These are phyloP conservation scores for Galerina sulciceps DNA, from an alignment of 768 basidiomycete genomes.

Conservation along the genomic window DNA sequence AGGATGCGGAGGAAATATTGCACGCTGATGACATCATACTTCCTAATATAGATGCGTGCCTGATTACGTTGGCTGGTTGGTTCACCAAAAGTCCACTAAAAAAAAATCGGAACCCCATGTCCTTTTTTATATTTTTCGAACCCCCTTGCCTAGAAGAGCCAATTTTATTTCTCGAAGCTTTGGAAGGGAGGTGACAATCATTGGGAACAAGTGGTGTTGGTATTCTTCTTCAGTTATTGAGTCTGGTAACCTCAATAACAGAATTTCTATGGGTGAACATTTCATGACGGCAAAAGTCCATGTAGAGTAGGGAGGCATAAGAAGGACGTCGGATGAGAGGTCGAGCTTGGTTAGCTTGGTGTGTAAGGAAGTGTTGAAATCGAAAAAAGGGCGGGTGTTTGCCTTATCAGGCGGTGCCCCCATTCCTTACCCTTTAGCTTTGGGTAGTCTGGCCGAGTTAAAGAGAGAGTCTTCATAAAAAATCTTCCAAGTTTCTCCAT, in stretches of 20 bases:
- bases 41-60: too few species aligned
- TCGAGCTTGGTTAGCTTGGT: conserved; percentile 8
- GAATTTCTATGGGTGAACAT: conserved; percentile 6
- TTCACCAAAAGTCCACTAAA: too few species aligned
- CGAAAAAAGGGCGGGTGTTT: not conserved
- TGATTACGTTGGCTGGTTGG: too few species aligned
- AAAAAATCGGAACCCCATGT: too few species aligned
- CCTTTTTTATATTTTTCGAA: too few species aligned
- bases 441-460: not conserved
- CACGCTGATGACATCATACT: too few species aligned
- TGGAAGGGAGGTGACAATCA: conserved; percentile 7
- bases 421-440: conserved; percentile 7
- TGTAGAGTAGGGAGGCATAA: conserved; percentile 13
- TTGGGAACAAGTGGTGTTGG: conserved; percentile 10
- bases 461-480: not conserved
- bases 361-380: not conserved
- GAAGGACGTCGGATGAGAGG: conserved; percentile 11
- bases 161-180: conserved; percentile 4
- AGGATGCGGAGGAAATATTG: too few species aligned
- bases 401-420: conserved; percentile 2
- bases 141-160: not conserved
- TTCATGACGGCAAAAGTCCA: conserved; percentile 14
- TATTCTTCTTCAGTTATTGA: conserved; percentile 7
- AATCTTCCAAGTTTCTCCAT: not conserved
- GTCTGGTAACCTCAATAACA: conserved; percentile 8